These are phyloP conservation scores for Arxiozyma heterogenica DNA, from an alignment of 1,139 yeast genomes.

Conservation along the genomic window DNA sequence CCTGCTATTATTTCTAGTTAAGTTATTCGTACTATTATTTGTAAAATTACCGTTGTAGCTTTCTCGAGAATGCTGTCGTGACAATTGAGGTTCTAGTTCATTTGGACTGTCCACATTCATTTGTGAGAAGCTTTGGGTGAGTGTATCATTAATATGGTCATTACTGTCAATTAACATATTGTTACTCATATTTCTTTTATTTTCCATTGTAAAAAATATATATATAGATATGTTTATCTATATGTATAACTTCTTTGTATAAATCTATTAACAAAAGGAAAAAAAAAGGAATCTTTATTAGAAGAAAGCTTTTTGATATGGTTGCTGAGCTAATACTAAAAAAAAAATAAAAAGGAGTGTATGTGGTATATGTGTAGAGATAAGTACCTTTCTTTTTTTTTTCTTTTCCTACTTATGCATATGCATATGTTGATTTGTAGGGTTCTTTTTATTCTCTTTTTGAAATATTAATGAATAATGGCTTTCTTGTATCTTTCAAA, in stretches of 20 bases:
- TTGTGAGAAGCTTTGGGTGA: slow-evolving; percentile 27
- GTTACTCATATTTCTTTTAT: background rate
- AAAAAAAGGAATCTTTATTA: no score
- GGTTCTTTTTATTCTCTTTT: no score
- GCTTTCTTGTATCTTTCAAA: no score
- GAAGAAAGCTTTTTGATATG: no score
- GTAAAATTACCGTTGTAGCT: background rate
- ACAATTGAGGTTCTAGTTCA: slow-evolving; percentile 13
- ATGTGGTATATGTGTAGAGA: no score
- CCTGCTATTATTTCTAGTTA: slow-evolving; percentile 7
- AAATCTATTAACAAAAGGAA: background rate
- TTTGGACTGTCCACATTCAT: slow-evolving; percentile 27
- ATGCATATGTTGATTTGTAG: no score
- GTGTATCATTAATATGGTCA: slow-evolving; percentile 2
- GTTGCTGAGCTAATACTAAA: no score
- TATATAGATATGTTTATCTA: background rate
- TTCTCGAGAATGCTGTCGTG: background rate
- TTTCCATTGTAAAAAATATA: background rate
- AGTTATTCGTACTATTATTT: background rate
- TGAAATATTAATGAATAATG: no score
- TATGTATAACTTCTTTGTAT: background rate
- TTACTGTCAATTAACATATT: background rate
- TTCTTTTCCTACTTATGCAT: no score
- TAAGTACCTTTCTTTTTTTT: no score
- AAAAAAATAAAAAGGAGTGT: no score